These are phyloP conservation scores for Corymbia maculata DNA, from an alignment of 345 rosid genomes.

Conservation along the genomic window DNA sequence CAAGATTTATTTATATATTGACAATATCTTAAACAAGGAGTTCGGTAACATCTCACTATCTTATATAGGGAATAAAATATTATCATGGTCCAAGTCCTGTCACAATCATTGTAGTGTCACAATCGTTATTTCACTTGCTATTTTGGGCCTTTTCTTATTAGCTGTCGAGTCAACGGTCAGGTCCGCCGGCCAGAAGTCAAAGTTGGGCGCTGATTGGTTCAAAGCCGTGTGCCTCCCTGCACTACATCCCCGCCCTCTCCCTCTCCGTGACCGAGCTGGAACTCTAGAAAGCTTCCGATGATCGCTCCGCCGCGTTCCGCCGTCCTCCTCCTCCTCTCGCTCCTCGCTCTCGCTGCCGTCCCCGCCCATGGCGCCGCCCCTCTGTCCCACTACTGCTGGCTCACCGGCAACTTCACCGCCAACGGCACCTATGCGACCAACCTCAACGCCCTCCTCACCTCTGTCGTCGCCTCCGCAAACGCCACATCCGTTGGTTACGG, in stretches of 20 bases:
- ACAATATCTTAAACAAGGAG: too few species aligned
- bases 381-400: background rate
- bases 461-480: background rate
- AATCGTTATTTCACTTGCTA: too few species aligned
- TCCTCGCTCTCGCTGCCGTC: background rate
- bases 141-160: background rate
- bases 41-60: too few species aligned
- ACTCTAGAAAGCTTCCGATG: background rate
- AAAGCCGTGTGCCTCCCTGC: background rate
- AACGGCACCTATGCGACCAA: background rate
- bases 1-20: too few species aligned
- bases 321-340: background rate
- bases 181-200: too few species aligned
- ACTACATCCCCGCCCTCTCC: background rate
- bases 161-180: background rate
- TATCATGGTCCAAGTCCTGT: background rate
- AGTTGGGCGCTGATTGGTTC: background rate
- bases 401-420: background rate
- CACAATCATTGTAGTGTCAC: background rate
- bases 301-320: background rate
- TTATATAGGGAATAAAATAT: too few species aligned
- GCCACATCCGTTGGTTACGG: accelerated
- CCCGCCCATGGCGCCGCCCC: background rate
- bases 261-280: background rate
- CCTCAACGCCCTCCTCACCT: background rate